These are phyloP conservation scores for Teratosphaeria nubilosa DNA, from an alignment of 2,329 filamentous ascomycete genomes.

Conservation along the genomic window DNA sequence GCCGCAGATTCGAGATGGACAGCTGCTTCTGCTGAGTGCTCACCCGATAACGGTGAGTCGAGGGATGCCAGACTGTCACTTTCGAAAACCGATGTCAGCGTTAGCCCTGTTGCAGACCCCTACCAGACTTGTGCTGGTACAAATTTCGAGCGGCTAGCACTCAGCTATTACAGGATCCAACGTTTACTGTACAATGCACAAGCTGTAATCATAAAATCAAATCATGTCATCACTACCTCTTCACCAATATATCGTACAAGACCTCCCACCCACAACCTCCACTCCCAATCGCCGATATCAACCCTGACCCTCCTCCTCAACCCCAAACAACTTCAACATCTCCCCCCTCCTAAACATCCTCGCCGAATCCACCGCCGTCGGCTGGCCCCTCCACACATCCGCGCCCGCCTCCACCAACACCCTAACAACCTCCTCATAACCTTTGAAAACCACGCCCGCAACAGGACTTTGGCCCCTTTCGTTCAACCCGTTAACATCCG, in stretches of 20 bases:
- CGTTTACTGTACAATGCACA: not conserved
- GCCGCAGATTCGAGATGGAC: no score
- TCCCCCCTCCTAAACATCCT: conserved; percentile 36
- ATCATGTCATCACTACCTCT: not conserved
- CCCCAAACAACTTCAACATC: conserved; percentile 25
- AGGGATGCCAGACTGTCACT: no score
- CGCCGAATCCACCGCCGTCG: conserved; percentile 37
- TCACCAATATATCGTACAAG: not conserved
- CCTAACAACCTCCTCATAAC: conserved; percentile 54
- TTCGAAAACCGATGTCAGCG: no score
- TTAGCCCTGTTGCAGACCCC: no score
- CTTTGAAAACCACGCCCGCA: conserved; percentile 64
- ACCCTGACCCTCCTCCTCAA: conserved; percentile 12
- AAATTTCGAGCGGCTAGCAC: no score
- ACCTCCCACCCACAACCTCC: not conserved
- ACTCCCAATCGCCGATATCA: not conserved
- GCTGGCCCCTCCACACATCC: conserved; percentile 32
- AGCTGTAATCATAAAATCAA: not conserved
- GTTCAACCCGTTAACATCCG: conserved; percentile 59
- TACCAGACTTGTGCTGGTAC: no score
- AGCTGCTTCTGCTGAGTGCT: no score
- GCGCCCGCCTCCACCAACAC: conserved; percentile 36
- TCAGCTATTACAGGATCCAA: no score
- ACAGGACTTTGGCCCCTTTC: conserved; percentile 59
- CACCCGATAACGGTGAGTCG: no score